These are phyloP conservation scores for Amborella trichopoda DNA, from an alignment of 164 flowering plant species.

Conservation along the genomic window DNA sequence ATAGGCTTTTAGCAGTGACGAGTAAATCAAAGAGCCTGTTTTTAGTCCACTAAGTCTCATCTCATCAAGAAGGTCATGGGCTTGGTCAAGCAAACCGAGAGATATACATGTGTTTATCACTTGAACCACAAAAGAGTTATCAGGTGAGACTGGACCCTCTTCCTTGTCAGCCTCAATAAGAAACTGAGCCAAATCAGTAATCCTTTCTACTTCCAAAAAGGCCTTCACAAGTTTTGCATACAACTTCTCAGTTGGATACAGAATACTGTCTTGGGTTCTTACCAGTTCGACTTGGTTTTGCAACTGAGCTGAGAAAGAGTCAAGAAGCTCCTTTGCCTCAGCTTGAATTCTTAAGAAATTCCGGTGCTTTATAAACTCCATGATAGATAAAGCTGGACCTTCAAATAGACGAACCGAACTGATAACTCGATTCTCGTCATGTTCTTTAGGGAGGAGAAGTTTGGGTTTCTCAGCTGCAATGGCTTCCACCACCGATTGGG, in stretches of 20 bases:
- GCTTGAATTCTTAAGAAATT: slow-evolving; percentile 39
- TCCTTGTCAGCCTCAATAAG: slow-evolving; percentile 62
- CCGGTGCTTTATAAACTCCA: slow-evolving; percentile 44
- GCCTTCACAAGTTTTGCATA: slow-evolving; percentile 73
- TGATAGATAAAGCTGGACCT: slow-evolving; percentile 23
- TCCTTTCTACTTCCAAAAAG: slow-evolving; percentile 64
- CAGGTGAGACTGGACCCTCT: slow-evolving; percentile 51
- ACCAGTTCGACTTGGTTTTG: slow-evolving; percentile 49
- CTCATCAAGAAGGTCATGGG: slow-evolving; percentile 90
- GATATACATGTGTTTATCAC: slow-evolving; percentile 77
- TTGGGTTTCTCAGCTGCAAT: slow-evolving; percentile 14
- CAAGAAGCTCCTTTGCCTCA: slow-evolving; percentile 45
- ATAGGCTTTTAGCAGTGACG: slow-evolving; percentile 78
- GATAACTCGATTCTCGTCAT: slow-evolving; percentile 5
- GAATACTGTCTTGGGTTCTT: slow-evolving; percentile 57
- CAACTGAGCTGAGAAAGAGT: slow-evolving; percentile 32
- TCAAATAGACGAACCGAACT: slow-evolving; percentile 5
- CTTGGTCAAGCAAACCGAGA: slow-evolving; percentile 77
- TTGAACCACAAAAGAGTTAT: slow-evolving; percentile 54
- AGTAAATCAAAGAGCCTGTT: slow-evolving; percentile 51
- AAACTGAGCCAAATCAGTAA: slow-evolving; percentile 62
- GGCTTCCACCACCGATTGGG: slow-evolving; percentile 25
- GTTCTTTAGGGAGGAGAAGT: slow-evolving; percentile 1
- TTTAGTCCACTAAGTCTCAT: slow-evolving; percentile 66
- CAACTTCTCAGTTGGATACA: slow-evolving; percentile 69